Evolutionary conservation across 768 basidiomycete genomes (phyloP).

Genomic region (Boletellus emodensis): DNA sequence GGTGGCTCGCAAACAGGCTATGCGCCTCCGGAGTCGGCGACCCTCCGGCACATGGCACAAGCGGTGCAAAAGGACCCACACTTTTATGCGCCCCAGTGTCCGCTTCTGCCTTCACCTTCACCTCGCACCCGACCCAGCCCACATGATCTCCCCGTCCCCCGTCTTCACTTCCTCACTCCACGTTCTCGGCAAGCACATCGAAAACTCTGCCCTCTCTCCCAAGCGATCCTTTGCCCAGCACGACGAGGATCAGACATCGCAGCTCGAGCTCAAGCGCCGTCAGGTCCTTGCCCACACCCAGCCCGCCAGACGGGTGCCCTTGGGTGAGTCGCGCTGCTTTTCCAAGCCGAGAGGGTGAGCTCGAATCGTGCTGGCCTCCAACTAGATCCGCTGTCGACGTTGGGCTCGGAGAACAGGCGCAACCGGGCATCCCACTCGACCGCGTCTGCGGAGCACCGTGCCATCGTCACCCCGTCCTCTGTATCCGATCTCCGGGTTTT

Average conservation of each 20-base stretch:
- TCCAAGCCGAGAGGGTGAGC: not conserved
- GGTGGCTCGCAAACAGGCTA: no score
- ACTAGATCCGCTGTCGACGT: conserved; percentile 28
- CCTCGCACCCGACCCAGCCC: no score
- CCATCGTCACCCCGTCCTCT: conserved; percentile 2
- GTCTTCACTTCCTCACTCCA: no score
- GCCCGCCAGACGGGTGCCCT: conserved; percentile 14
- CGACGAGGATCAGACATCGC: conserved; percentile 5
- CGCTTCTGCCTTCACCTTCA: no score
- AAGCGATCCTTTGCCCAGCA: conserved; percentile 20
- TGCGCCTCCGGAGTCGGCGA: no score
- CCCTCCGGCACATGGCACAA: conserved; percentile 7
- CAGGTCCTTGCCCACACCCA: conserved; percentile 6
- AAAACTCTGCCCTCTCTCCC: conserved; percentile 12
- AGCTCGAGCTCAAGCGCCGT: conserved; percentile 17
- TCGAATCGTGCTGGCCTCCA: not conserved
- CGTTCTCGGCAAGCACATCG: no score
- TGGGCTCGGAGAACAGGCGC: conserved; percentile 18
- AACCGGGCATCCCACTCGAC: not conserved
- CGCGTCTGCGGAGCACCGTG: conserved; percentile 6
- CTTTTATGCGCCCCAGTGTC: not conserved
- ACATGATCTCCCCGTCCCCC: conserved; percentile 22
- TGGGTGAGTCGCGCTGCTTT: conserved; percentile 22
- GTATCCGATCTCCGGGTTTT: conserved; percentile 14
- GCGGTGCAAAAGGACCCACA: conserved; percentile 24